These are phyloP conservation scores for Eucalyptus cloeziana DNA, from an alignment of 345 rosid species.

Conservation along the genomic window DNA sequence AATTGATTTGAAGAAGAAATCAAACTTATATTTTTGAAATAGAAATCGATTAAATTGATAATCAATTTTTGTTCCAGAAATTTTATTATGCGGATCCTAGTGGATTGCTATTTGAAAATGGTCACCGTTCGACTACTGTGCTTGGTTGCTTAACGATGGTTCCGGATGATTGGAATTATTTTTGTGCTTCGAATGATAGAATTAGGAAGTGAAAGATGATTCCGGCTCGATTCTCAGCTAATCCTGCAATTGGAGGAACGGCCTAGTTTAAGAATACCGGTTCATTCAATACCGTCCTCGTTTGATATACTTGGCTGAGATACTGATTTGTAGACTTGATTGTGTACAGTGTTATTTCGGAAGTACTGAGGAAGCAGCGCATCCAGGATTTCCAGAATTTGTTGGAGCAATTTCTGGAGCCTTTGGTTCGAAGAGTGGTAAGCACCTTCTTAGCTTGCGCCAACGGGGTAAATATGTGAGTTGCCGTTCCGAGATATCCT, in stretches of 20 bases:
- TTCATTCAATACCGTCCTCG: not conserved
- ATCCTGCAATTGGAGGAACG: not conserved
- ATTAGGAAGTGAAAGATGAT: not conserved
- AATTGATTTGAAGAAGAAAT: too few relatives aligned
- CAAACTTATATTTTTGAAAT: too few relatives aligned
- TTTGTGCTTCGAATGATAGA: not conserved
- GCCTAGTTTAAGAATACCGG: not conserved
- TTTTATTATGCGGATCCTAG: not conserved
- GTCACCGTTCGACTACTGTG: not conserved
- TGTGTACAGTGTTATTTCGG: constrained; percentile 70
- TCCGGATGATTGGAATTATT: not conserved
- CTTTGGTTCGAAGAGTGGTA: constrained; percentile 96
- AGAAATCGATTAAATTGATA: too few relatives aligned
- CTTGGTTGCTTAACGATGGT: not conserved
- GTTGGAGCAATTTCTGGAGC: constrained; percentile 86
- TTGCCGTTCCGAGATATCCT: not conserved
- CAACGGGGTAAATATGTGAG: not conserved
- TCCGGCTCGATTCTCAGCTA: not conserved
- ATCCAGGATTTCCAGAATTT: constrained; percentile 24
- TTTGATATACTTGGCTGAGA: not conserved
- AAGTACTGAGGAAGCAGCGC: constrained; percentile 62
- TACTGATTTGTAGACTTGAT: not conserved
- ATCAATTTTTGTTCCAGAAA: too few relatives aligned
- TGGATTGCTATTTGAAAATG: not conserved
- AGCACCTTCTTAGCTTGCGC: not conserved